phyloP scores from a whole-genome alignment of 495 filamentous ascomycete species.

The Trichoderma virens region DNA sequence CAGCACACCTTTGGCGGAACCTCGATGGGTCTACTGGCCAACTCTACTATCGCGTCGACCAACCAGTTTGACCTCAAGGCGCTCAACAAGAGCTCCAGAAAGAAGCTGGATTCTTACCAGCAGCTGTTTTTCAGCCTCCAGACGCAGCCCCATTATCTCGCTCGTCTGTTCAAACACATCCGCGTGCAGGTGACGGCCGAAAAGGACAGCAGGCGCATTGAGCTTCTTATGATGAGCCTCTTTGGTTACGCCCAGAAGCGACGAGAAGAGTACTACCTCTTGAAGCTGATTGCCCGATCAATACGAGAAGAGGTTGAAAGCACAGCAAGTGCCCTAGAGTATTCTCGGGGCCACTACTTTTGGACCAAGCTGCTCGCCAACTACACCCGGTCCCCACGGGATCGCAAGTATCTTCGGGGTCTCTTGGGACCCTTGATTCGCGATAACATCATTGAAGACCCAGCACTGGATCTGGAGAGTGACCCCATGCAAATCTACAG shows the following conservation, averaged over 20 bases:
- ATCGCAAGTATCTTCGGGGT: slow-evolving; percentile 85
- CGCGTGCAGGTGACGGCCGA: slow-evolving; percentile 81
- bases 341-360: slow-evolving; percentile 84
- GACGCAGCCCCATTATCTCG: slow-evolving; percentile 91
- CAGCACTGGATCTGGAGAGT: slow-evolving; percentile 85
- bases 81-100: slow-evolving; percentile 88
- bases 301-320: slow-evolving; percentile 81
- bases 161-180: slow-evolving; percentile 74
- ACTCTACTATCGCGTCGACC: slow-evolving; percentile 75
- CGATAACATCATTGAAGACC: slow-evolving; percentile 85
- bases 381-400: slow-evolving; percentile 85
- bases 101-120: slow-evolving; percentile 93
- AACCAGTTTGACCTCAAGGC: slow-evolving; percentile 97
- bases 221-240: slow-evolving; percentile 90
- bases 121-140: slow-evolving; percentile 97
- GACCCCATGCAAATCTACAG: slow-evolving; percentile 97
- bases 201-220: slow-evolving; percentile 84
- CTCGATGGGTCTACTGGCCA: slow-evolving; percentile 76
- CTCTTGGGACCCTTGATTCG: slow-evolving; percentile 74
- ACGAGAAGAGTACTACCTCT: slow-evolving; percentile 91
- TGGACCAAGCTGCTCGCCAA: slow-evolving; percentile 78
- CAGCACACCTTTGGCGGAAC: slow-evolving; percentile 95
- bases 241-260: slow-evolving; percentile 97
- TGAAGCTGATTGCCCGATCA: slow-evolving; percentile 78
- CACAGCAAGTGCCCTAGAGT: slow-evolving; percentile 69